Evolutionary conservation across 164 flowering plant species (phyloP), one percentile per base, ranked within the genome.

Genomic region (Annona squamosa): DNA sequence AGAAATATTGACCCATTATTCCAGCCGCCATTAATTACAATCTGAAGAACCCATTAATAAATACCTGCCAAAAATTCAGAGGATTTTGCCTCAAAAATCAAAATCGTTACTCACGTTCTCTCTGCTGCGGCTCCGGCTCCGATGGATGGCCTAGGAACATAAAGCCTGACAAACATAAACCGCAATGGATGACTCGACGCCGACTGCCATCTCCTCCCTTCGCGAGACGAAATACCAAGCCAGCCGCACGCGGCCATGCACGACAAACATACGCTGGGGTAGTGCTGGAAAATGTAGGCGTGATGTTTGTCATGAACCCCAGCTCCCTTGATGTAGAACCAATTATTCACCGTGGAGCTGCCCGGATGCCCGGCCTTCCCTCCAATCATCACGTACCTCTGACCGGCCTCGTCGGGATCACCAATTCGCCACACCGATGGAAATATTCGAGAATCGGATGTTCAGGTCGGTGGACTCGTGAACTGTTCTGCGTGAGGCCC

Each of bases 231-330:
- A 56, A 56, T 26, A 42, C 72, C 72, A 26, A 70, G 46, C 12
- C 52, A 46, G 41, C 72, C 64, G 42, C 64, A 48, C 18, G n/a
- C 63, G 13, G 26, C 3, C 63, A 42, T 70, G 46, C 72, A 70
- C 17, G 26, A 52, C 1, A 1, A 3, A 59, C 72, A 48, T 16
- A 56, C 72, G 16, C 18, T 10, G 10, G 64, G 72, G 17, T 47
- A 42, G 26, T 45, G 26, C 42, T 13, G 17, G 10, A 56, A 13
- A 19, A 37, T 52, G 46, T 70, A 57, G 37, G 37, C 1, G 37
- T 26, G 37, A 26, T 26, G 37, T 26, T 26, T 26, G 43, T 41
- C 44, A 41, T 70, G 3, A 3, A n/a, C 45, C 16, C 63, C 64
- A 70, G 26, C 52, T 17, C 16, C 42, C 63, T 70, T 46, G 0